These are phyloP conservation scores for Tagetes patula DNA, from an alignment of 129 eudicot genomes.

Conservation along the genomic window DNA sequence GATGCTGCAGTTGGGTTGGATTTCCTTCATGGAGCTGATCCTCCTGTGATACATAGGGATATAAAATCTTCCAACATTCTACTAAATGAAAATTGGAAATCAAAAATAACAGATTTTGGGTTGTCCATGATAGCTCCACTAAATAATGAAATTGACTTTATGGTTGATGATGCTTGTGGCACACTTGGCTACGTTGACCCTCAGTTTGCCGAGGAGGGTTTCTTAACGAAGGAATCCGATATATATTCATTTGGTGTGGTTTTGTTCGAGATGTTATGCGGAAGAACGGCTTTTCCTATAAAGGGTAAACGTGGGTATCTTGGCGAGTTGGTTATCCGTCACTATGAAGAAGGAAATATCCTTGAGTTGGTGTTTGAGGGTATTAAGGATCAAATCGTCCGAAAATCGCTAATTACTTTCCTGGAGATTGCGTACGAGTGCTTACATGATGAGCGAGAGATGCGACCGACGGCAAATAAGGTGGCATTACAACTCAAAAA, in stretches of 20 bases:
- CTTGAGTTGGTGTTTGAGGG: background rate
- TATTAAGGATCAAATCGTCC: background rate
- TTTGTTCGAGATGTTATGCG: slow-evolving; percentile 1
- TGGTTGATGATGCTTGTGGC: background rate
- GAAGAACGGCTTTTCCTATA: background rate
- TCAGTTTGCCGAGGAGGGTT: background rate
- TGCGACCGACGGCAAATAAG: background rate
- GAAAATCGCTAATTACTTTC: background rate
- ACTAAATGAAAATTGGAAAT: background rate
- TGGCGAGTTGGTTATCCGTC: background rate
- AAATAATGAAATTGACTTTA: background rate
- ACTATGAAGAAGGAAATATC: background rate
- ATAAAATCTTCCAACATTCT: background rate
- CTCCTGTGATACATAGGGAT: slow-evolving; percentile 1
- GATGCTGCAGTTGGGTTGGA: background rate
- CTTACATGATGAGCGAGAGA: background rate
- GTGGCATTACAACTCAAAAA: background rate
- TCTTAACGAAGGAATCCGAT: background rate
- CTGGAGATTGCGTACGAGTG: background rate
- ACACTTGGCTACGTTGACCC: background rate
- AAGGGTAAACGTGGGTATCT: background rate
- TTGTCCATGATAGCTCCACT: background rate
- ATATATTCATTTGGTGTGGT: slow-evolving; percentile 6
- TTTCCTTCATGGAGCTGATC: background rate
- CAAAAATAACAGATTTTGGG: background rate